A percentile compares a stretch with the other conserved stretches of the same genome.
Evolutionary conservation across 805 yeast genomes (phyloP).

Genomic region (Yarrowia sp.): DNA sequence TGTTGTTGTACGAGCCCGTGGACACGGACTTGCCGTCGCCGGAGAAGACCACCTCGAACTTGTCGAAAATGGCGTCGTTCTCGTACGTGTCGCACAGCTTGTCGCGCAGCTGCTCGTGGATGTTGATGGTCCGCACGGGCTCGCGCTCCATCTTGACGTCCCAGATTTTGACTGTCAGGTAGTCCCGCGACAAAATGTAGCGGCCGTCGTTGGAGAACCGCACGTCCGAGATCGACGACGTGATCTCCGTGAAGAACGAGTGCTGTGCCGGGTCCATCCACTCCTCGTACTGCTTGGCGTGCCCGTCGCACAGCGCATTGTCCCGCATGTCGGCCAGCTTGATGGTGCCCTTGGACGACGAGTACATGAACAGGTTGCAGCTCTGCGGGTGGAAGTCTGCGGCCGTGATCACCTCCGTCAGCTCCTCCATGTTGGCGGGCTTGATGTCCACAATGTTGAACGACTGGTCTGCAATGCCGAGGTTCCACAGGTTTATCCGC

Average conservation of each 20-base stretch:
- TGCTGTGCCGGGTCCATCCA: constrained; percentile 90
- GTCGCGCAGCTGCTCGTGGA: constrained; percentile 93
- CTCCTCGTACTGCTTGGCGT: constrained; percentile 84
- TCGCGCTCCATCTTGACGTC: constrained; percentile 96
- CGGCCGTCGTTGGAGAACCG: constrained; percentile 91
- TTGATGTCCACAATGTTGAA: constrained; percentile 97
- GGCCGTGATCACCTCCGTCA: constrained; percentile 95
- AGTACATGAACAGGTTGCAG: constrained; percentile 94
- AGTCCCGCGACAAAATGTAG: constrained; percentile 95
- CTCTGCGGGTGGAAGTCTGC: constrained; percentile 94
- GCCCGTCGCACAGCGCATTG: constrained; percentile 90
- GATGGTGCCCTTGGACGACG: constrained; percentile 93
- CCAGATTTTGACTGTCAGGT: constrained; percentile 97
- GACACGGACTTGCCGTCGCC: constrained; percentile 91
- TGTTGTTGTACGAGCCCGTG: constrained; percentile 97
- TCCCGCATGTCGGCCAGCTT: constrained; percentile 96
- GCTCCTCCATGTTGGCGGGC: constrained; percentile 98
- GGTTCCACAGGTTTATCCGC: constrained; percentile 94
- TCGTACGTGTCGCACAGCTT: constrained; percentile 96
- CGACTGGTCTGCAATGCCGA: constrained; percentile 91
- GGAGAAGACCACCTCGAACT: constrained; percentile 93
- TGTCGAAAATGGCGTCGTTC: constrained; percentile 97
- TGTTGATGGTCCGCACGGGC: constrained; percentile 92
- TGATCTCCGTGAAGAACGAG: constrained; percentile 96
- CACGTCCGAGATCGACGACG: constrained; percentile 91